A percentile compares a stretch with the other conserved stretches of the same genome.
Conservation (phyloP, 2,329 filamentous ascomycete species). For the Colletotrichum gigasporum region DNA sequence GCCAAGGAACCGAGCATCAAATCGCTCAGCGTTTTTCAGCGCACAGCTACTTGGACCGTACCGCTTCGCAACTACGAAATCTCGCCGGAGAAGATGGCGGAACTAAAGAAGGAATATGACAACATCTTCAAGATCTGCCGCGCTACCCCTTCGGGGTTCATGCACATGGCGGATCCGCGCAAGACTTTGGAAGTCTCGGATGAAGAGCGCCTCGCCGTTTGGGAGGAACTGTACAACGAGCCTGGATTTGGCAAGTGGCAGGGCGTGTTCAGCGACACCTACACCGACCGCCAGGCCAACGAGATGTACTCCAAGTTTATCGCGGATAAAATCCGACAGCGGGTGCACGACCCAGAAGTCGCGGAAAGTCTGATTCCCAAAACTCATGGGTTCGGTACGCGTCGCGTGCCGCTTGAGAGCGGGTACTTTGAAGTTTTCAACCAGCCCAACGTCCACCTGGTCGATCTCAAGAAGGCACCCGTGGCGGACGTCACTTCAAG, state of each 20-base stretch:
- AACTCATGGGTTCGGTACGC: conserved; percentile 33
- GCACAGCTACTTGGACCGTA: conserved; percentile 48
- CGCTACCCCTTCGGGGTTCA: conserved; percentile 39
- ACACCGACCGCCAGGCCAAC: conserved; percentile 48
- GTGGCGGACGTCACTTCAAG: conserved; percentile 52
- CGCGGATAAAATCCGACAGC: conserved; percentile 49
- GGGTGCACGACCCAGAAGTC: conserved; percentile 59
- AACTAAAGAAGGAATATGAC: conserved; percentile 44
- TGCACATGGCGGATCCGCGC: conserved; percentile 40
- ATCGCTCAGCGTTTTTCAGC: conserved; percentile 43
- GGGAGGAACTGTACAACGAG: conserved; percentile 50
- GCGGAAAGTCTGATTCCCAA: conserved; percentile 66
- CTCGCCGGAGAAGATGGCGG: conserved; percentile 47
- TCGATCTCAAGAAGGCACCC: conserved; percentile 66
- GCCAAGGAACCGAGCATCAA: conserved; percentile 39
- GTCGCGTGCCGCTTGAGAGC: conserved; percentile 67
- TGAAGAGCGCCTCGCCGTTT: conserved; percentile 46
- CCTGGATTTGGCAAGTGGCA: conserved; percentile 49
- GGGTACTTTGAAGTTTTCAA: conserved; percentile 69
- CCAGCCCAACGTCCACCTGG: conserved; percentile 62
- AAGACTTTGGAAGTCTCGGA: conserved; percentile 39
- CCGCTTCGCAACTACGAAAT: conserved; percentile 46
- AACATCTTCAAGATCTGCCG: conserved; percentile 40
- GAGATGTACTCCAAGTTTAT: conserved; percentile 42
- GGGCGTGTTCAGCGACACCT: conserved; percentile 41